Conservation (phyloP, 306 rosid species). For the Gastrolobium villosum region DNA sequence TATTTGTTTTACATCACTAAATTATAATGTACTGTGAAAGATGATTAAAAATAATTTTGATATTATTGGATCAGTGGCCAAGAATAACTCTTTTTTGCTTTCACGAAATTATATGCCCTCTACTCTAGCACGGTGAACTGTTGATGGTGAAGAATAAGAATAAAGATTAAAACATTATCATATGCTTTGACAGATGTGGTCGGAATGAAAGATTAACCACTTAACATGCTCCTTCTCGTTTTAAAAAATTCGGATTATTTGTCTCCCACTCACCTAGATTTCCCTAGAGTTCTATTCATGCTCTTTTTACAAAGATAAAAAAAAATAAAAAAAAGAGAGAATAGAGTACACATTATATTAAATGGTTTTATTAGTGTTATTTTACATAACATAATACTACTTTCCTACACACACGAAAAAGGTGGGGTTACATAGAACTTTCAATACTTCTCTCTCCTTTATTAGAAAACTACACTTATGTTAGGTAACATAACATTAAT, state of each 20-base stretch:
- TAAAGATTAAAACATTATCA: constrained; percentile 37
- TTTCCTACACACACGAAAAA: no score
- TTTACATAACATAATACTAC: no score
- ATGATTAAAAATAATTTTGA: neutral
- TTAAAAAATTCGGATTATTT: constrained; percentile 18
- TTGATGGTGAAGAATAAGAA: constrained; percentile 46
- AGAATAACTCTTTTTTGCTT: constrained; percentile 42
- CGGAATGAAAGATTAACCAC: constrained; percentile 43
- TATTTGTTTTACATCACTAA: neutral
- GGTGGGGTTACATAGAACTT: no score
- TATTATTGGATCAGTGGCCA: constrained; percentile 31
- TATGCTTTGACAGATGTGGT: constrained; percentile 38
- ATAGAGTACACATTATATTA: neutral
- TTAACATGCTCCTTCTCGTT: constrained; percentile 31
- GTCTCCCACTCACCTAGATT: constrained; percentile 32
- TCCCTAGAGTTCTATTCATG: constrained; percentile 33
- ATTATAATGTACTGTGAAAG: neutral
- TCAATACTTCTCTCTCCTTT: no score
- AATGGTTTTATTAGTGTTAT: no score
- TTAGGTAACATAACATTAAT: no score
- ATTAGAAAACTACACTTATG: no score
- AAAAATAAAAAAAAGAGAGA: neutral
- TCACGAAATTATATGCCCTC: constrained; percentile 44
- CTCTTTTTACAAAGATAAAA: constrained; percentile 28
- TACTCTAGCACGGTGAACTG: constrained; percentile 35